A percentile compares a stretch with the other conserved stretches of the same genome.
Conservation (phyloP, 805 yeast species). For the Candida awuae region DNA sequence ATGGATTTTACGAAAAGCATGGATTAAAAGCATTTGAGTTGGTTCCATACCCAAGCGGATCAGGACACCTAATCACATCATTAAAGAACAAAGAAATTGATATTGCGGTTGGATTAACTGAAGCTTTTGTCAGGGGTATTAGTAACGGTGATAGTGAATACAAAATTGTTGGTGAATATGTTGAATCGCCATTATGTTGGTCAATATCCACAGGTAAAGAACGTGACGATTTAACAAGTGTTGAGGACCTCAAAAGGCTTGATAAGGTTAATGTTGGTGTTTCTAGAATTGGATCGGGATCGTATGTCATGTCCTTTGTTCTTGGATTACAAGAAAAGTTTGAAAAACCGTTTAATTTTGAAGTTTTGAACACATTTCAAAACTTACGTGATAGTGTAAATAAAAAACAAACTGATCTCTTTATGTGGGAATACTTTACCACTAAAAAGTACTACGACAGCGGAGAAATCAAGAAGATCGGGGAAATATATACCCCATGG, state of each 20-base stretch:
- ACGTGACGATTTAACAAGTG: conserved; percentile 45
- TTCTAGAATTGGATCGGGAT: conserved; percentile 83
- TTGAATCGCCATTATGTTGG: conserved; percentile 83
- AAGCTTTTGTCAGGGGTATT: conserved; percentile 79
- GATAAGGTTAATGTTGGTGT: conserved; percentile 64
- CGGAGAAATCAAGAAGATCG: conserved; percentile 72
- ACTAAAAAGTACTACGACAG: conserved; percentile 76
- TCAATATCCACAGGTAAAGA: conserved; percentile 70
- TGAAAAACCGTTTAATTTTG: conserved; percentile 38
- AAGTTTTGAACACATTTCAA: conserved; percentile 57
- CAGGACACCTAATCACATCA: conserved; percentile 78
- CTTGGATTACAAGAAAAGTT: conserved; percentile 56
- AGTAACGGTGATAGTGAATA: conserved; percentile 59
- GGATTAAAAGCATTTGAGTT: conserved; percentile 48
- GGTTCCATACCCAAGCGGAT: conserved; percentile 73
- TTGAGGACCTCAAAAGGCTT: conserved; percentile 36
- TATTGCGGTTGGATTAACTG: conserved; percentile 83
- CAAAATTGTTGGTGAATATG: conserved; percentile 73
- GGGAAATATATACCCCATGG: conserved; percentile 93
- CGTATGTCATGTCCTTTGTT: conserved; percentile 85
- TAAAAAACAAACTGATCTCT: conserved; percentile 58
- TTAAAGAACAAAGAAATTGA: conserved; percentile 59
- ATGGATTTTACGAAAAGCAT: conserved; percentile 44
- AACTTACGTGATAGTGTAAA: conserved; percentile 79
- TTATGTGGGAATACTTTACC: conserved; percentile 95